phyloP scores from a whole-genome alignment of 2,329 filamentous ascomycete species.

The Colletotrichum gloeosporioides region DNA sequence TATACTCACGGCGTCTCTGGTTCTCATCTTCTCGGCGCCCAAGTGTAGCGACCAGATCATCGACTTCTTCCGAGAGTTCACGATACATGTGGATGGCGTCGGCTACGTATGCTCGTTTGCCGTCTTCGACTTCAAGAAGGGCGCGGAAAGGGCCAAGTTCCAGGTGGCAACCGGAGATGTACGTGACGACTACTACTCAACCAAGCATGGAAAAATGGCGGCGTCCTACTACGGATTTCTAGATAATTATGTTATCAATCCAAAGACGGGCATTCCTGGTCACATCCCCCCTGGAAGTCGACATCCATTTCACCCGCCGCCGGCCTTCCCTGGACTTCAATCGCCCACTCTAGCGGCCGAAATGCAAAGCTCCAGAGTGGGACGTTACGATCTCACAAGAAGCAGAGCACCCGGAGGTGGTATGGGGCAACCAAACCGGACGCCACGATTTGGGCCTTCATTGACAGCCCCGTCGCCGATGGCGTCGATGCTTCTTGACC shows the following conservation, averaged over 20 bases:
- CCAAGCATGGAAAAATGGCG: constrained; percentile 98
- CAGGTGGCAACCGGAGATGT: constrained; percentile 59
- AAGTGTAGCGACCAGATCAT: constrained; percentile 91
- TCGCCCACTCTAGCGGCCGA: constrained; percentile 65
- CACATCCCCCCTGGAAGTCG: constrained; percentile 60
- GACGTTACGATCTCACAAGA: constrained; percentile 49
- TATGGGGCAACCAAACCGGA: constrained; percentile 38
- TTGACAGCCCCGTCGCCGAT: constrained; percentile 67
- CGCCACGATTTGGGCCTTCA: constrained; percentile 49
- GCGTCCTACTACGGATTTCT: constrained; percentile 95
- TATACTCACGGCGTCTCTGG: constrained; percentile 88
- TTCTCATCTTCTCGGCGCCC: constrained; percentile 86
- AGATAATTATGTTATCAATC: constrained; percentile 85
- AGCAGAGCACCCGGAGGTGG: constrained; percentile 42
- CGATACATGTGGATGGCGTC: constrained; percentile 93
- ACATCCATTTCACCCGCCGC: constrained; percentile 75
- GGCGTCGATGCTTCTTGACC: constrained; percentile 76
- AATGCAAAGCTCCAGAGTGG: constrained; percentile 56
- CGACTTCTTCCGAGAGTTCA: constrained; percentile 98
- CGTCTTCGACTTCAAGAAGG: constrained; percentile 95
- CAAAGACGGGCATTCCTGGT: constrained; percentile 69
- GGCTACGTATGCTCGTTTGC: constrained; percentile 98
- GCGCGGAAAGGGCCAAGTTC: constrained; percentile 53
- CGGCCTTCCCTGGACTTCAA: constrained; percentile 74
- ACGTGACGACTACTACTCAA: constrained; percentile 90